These are phyloP conservation scores for Ocimum tenuiflorum DNA, from an alignment of 257 asterid species.

Conservation along the genomic window DNA sequence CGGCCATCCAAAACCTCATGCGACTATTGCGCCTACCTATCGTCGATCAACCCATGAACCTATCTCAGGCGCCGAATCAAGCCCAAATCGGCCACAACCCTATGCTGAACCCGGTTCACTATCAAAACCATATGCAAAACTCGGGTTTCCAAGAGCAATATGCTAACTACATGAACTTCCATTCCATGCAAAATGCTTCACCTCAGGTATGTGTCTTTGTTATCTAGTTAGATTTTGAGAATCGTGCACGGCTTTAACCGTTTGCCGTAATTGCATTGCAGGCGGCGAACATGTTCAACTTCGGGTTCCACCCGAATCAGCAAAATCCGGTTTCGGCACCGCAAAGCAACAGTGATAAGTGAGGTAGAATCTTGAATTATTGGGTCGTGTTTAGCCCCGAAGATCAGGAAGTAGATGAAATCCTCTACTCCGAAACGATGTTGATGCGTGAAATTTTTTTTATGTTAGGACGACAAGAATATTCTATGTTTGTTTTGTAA, in stretches of 20 bases:
- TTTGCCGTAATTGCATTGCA: conserved; percentile 22
- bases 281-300: conserved; percentile 46
- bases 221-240: neutral
- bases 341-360: too few species aligned
- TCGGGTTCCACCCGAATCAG: conserved; percentile 39
- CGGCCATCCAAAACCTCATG: conserved; percentile 50
- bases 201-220: conserved; percentile 39
- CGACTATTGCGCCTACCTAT: conserved; percentile 45
- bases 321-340: conserved; percentile 31
- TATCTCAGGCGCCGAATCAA: conserved; percentile 32
- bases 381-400: too few species aligned
- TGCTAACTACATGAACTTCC: conserved; percentile 55
- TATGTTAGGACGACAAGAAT: neutral
- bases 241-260: neutral
- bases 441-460: neutral
- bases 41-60: conserved; percentile 33
- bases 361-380: too few species aligned
- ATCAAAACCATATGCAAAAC: conserved; percentile 45
- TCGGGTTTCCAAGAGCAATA: conserved; percentile 47
- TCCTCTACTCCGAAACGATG: neutral
- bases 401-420: neutral
- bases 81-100: conserved; percentile 27
- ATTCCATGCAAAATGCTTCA: conserved; percentile 36
- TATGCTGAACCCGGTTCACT: conserved; percentile 28
- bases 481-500: neutral